A percentile compares a stretch with the other conserved stretches of the same genome.
These are phyloP conservation scores for Fibroporia radiculosa DNA, from an alignment of 768 basidiomycete species.

Conservation along the genomic window DNA sequence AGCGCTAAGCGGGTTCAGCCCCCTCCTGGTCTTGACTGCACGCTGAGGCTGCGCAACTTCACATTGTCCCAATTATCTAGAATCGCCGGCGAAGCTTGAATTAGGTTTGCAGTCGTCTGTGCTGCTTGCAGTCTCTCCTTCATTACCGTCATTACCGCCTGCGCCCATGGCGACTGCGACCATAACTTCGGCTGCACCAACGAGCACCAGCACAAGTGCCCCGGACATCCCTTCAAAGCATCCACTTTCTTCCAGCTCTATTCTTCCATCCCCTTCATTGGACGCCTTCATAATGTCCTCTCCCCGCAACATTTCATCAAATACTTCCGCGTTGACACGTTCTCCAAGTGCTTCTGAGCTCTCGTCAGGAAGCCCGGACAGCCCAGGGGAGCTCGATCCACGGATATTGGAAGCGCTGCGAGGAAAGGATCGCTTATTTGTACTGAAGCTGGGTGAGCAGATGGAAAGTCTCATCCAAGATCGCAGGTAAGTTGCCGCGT, in stretches of 20 bases:
- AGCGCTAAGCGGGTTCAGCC: slow-evolving; percentile 1
- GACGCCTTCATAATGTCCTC: slow-evolving; percentile 9
- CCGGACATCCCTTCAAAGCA: slow-evolving; percentile 12
- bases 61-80: slow-evolving; percentile 4
- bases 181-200: slow-evolving; percentile 8
- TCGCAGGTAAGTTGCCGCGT: slow-evolving; percentile 44
- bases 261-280: slow-evolving; percentile 13
- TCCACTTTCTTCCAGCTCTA: slow-evolving; percentile 8
- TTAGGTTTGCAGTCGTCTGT: not conserved
- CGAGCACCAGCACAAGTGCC: slow-evolving; percentile 13
- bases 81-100: not conserved
- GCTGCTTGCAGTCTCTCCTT: too few relatives aligned
- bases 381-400: slow-evolving; percentile 51
- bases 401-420: slow-evolving; percentile 81
- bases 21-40: slow-evolving; percentile 10
- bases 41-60: slow-evolving; percentile 12
- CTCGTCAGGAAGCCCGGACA: slow-evolving; percentile 3
- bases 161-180: slow-evolving; percentile 13
- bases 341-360: slow-evolving; percentile 8
- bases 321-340: slow-evolving; percentile 4
- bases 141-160: not conserved
- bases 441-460: slow-evolving; percentile 80
- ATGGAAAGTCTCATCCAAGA: slow-evolving; percentile 78
- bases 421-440: slow-evolving; percentile 83
- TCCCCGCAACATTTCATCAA: slow-evolving; percentile 6